phyloP scores from a whole-genome alignment of 2,329 filamentous ascomycete species.

The Trichoderma sp. region DNA sequence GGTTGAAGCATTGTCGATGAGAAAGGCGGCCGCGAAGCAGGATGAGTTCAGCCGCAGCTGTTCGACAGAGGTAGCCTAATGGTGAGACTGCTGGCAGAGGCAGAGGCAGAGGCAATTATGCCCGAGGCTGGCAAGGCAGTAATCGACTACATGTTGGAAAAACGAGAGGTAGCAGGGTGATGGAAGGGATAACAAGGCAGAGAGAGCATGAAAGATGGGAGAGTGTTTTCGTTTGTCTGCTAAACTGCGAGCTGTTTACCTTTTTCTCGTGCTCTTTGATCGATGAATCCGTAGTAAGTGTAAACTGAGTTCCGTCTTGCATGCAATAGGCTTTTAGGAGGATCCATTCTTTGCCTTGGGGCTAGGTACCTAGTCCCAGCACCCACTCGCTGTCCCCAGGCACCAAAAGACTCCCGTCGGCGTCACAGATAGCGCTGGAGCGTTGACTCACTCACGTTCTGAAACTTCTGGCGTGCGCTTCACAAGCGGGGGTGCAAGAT shows the following conservation, averaged over 20 bases:
- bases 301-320: neutral
- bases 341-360: neutral
- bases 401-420: neutral
- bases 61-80: neutral
- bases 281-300: neutral
- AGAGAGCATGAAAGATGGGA: neutral
- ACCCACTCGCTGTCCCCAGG: neutral
- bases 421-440: neutral
- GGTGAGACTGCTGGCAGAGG: neutral
- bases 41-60: slow-evolving; percentile 15
- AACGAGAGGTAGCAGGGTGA: neutral
- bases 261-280: neutral
- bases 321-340: neutral
- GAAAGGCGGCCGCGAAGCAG: neutral
- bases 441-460: slow-evolving; percentile 1
- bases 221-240: neutral
- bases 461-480: neutral
- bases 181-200: neutral
- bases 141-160: neutral
- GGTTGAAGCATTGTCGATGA: neutral
- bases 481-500: neutral
- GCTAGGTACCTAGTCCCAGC: neutral
- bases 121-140: slow-evolving; percentile 8
- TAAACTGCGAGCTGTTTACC: neutral
- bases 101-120: neutral